Conservation (phyloP, 1,139 yeast genomes). For the Meyerozyma athensensis region DNA sequence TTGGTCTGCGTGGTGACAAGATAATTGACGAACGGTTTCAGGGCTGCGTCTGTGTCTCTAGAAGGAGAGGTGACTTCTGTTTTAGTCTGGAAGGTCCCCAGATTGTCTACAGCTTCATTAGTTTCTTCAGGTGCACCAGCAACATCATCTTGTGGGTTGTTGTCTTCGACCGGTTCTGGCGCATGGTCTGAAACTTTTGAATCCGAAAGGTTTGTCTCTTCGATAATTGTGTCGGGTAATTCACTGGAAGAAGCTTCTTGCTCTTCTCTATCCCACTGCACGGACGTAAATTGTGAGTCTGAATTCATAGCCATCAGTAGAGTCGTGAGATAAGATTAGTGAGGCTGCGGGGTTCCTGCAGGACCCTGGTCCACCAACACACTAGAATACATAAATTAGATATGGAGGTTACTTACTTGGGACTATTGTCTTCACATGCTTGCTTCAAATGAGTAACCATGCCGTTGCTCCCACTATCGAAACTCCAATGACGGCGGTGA, state of each 20-base stretch:
- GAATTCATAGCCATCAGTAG: slow-evolving; percentile 9
- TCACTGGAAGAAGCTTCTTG: background rate
- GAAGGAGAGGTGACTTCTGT: slow-evolving; percentile 64
- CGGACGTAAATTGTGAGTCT: slow-evolving; percentile 53
- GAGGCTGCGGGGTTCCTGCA: background rate
- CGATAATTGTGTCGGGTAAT: slow-evolving; percentile 10
- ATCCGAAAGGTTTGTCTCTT: slow-evolving; percentile 7
- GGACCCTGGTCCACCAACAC: background rate
- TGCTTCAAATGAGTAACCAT: slow-evolving; percentile 12
- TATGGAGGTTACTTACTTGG: background rate
- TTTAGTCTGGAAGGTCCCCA: slow-evolving; percentile 22
- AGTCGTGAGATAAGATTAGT: slow-evolving; percentile 1
- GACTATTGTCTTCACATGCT: background rate
- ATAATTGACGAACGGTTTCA: slow-evolving; percentile 78
- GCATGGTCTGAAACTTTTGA: background rate
- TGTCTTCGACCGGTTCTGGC: background rate
- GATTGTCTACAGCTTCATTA: background rate
- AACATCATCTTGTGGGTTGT: background rate
- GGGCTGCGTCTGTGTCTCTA: slow-evolving; percentile 70
- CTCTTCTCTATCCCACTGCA: slow-evolving; percentile 54
- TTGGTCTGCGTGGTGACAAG: slow-evolving; percentile 61
- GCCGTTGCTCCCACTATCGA: slow-evolving; percentile 13
- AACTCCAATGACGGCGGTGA: slow-evolving; percentile 14
- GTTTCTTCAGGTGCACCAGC: background rate
- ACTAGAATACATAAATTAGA: background rate